Conservation (phyloP, 2,329 filamentous ascomycete species). For the Colletotrichum musae region DNA sequence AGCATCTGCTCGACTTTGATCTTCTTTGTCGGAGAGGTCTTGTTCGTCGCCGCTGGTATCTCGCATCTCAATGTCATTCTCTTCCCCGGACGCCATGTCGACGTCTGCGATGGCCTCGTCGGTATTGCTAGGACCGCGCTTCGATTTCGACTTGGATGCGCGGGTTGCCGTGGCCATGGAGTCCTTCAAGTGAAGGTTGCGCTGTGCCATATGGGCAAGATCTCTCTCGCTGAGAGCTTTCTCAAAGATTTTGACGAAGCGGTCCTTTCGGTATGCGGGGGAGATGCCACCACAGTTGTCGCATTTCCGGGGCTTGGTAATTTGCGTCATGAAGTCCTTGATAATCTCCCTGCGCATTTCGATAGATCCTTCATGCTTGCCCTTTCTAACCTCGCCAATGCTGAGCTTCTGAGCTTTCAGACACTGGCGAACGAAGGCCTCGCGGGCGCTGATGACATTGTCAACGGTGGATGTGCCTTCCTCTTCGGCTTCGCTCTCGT, state of each 20-base stretch:
- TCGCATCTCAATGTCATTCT: constrained; percentile 57
- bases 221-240: constrained; percentile 83
- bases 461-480: constrained; percentile 71
- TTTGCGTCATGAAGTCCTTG: constrained; percentile 84
- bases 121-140: constrained; percentile 56
- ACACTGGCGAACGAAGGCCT: constrained; percentile 79
- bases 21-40: constrained; percentile 58
- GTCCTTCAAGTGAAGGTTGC: constrained; percentile 76
- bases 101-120: constrained; percentile 82
- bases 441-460: constrained; percentile 66
- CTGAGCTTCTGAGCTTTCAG: constrained; percentile 73
- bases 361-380: constrained; percentile 87
- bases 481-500: constrained; percentile 74
- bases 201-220: constrained; percentile 81
- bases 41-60: constrained; percentile 63
- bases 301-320: constrained; percentile 80
- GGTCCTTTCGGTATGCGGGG: constrained; percentile 89
- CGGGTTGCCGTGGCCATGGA: constrained; percentile 66
- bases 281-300: constrained; percentile 77
- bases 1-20: constrained; percentile 51
- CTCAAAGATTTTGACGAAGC: constrained; percentile 94
- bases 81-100: constrained; percentile 63
- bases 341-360: constrained; percentile 83
- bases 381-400: constrained; percentile 65
- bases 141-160: constrained; percentile 47